A percentile compares a stretch with the other conserved stretches of the same genome.
Conservation (phyloP, 805 yeast species). For the Cyberlindnera americana region DNA sequence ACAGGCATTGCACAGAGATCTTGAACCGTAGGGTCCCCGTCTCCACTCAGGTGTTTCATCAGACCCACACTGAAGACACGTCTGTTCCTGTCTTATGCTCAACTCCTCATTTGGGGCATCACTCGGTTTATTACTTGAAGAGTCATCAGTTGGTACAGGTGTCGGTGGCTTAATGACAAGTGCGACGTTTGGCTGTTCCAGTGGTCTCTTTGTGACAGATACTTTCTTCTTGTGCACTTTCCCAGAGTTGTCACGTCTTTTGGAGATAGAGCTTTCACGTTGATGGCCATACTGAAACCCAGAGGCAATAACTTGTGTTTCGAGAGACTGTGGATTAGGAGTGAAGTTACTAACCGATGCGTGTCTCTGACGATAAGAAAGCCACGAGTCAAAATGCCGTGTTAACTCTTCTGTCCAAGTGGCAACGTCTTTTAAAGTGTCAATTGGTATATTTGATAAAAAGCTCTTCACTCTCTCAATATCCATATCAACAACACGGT, state of each 20-base stretch:
- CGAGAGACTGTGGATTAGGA: background rate
- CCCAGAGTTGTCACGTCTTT: too few relatives aligned
- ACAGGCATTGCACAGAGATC: constrained; percentile 89
- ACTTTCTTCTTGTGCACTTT: constrained; percentile 7
- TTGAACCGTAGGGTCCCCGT: constrained; percentile 78
- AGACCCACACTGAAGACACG: constrained; percentile 70
- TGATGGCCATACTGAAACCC: background rate
- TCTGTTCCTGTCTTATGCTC: constrained; percentile 12
- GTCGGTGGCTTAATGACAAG: constrained; percentile 23
- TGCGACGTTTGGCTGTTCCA: constrained; percentile 10
- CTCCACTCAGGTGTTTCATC: constrained; percentile 90
- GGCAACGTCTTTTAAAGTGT: background rate
- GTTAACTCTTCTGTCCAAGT: constrained; percentile 4
- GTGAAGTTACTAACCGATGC: background rate
- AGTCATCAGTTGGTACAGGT: constrained; percentile 7
- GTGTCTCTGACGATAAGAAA: background rate
- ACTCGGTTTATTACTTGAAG: constrained; percentile 1
- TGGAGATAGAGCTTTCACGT: background rate
- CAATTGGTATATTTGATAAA: constrained; percentile 2
- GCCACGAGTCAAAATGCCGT: background rate
- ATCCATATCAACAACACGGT: constrained; percentile 1
- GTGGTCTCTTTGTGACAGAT: background rate
- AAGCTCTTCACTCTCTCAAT: constrained; percentile 5
- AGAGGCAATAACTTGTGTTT: constrained; percentile 1
- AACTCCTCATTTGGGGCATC: constrained; percentile 5